Percentiles rank a stretch among this genome's conserved stretches.
These are phyloP conservation scores for Pugionium cornutum DNA, from an alignment of 345 rosid genomes.

Conservation along the genomic window DNA sequence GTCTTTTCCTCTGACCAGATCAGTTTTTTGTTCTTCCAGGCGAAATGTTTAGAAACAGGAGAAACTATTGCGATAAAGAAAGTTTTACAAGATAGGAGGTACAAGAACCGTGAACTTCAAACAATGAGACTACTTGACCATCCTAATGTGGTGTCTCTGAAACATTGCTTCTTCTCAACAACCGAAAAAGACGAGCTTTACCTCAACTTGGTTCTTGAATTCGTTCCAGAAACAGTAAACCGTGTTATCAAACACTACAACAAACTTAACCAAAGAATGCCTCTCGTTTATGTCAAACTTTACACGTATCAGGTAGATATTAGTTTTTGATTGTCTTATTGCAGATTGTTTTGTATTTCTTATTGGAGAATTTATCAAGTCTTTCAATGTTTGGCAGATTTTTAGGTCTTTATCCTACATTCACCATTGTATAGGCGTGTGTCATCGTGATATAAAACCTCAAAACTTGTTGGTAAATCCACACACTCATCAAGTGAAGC, in stretches of 20 bases:
- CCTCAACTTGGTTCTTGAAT: slow-evolving; percentile 93
- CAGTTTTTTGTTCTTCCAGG: slow-evolving; percentile 44
- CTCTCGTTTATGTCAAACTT: slow-evolving; percentile 82
- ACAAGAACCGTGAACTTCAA: slow-evolving; percentile 95
- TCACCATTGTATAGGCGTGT: slow-evolving; percentile 81
- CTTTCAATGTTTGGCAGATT: slow-evolving; percentile 54
- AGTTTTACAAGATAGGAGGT: slow-evolving; percentile 63
- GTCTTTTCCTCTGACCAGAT: slow-evolving; percentile 2
- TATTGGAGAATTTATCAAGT: not conserved
- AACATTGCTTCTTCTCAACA: slow-evolving; percentile 97
- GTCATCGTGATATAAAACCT: slow-evolving; percentile 97
- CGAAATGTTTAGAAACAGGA: slow-evolving; percentile 92
- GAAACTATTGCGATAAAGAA: slow-evolving; percentile 66
- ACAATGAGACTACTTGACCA: slow-evolving; percentile 98
- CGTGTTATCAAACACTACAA: slow-evolving; percentile 89
- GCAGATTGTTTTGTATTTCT: not conserved
- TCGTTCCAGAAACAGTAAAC: slow-evolving; percentile 92
- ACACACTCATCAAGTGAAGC: slow-evolving; percentile 93
- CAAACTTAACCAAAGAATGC: slow-evolving; percentile 90
- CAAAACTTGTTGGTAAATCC: slow-evolving; percentile 98
- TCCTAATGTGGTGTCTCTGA: slow-evolving; percentile 80
- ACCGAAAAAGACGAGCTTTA: slow-evolving; percentile 95
- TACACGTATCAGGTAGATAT: slow-evolving; percentile 79
- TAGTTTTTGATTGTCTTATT: not conserved
- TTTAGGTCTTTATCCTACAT: slow-evolving; percentile 88